Evolutionary conservation across 2,329 filamentous ascomycete species (phyloP), one percentile per base, ranked within the genome.

Genomic region (Incumbomyces lentus): DNA sequence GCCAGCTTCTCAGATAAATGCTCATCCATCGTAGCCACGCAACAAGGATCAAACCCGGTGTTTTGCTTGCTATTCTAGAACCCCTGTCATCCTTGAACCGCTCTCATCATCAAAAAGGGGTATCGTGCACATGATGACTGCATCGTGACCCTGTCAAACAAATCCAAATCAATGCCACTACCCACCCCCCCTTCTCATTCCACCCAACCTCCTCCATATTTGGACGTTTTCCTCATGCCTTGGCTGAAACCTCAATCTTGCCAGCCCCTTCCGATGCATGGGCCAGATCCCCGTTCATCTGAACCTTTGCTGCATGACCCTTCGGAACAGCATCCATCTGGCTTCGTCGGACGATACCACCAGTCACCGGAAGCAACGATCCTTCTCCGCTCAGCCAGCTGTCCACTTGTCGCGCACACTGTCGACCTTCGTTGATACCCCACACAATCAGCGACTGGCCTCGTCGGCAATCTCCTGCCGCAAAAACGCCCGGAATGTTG

Each of bases 391-490:
- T 86, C 37, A 96, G 82, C 74, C 79, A 95, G 44, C 86, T 67
- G 65, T 96, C 90, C 47, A 95, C 84, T 66, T 96, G 89, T 52
- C 90, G 84, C 59, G 90, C 90, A 58, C 84, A 83, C 71, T 92
- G 86, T 58, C 90, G 85, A 60, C 90, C 90, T 70, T 96, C 90
- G 64, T 96, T 96, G 73, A 96, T 96, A 64, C 89, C 90, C 87
- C 89, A 96, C 55, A 96, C 89, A 67, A 96, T 95, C 49, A 96
- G 74, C 47, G 87, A 94, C 70, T 96, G 90, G 47, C 90, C 90
- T 61, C 90, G 84, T 51, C 89, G 84, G 68, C 90, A 95, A 68
- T 96, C 90, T 68, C 90, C 90, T 51, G 90, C 90, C 51, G 90
- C 88, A 65, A 95, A 95, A 44, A 95, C 81, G 53, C 89, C 90